Evolutionary conservation across 495 filamentous ascomycete genomes (phyloP).

Genomic region (Penicillium atrosanguineum): DNA sequence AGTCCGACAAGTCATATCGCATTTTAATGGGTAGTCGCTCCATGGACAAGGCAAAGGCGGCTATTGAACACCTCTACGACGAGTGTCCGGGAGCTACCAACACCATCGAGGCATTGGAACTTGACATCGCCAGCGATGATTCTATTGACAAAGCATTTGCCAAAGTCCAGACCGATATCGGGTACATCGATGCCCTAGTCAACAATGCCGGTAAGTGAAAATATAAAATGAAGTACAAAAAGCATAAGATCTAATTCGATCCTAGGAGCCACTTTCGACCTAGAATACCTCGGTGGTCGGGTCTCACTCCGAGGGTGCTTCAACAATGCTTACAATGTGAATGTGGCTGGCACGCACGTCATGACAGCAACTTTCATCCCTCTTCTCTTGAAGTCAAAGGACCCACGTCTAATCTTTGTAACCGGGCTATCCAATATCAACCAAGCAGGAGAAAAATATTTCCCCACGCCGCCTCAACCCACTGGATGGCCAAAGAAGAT

Average conservation of each 20-base stretch:
- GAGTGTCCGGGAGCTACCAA: conserved; percentile 8
- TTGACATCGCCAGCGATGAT: conserved; percentile 36
- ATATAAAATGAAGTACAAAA: too few species aligned
- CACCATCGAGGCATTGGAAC: conserved; percentile 14
- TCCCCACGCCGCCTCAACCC: conserved; percentile 19
- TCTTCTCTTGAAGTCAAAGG: conserved; percentile 44
- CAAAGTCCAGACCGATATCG: conserved; percentile 26
- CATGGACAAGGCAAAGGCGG: conserved; percentile 4
- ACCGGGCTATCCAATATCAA: conserved; percentile 27
- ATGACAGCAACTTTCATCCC: conserved; percentile 43
- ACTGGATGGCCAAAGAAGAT: conserved; percentile 47
- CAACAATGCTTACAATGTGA: conserved; percentile 46
- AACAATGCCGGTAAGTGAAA: conserved; percentile 35
- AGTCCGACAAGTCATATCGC: conserved; percentile 9
- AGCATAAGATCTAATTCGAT: conserved; percentile 12
- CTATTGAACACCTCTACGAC: conserved; percentile 6
- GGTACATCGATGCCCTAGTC: conserved; percentile 41
- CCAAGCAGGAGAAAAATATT: conserved; percentile 19
- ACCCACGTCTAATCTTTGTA: conserved; percentile 51
- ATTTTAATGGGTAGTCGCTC: conserved; percentile 14
- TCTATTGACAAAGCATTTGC: conserved; percentile 33
- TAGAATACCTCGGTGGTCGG: conserved; percentile 24
- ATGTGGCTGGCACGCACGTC: conserved; percentile 50
- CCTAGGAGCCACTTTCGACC: conserved; percentile 32
- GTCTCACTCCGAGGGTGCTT: conserved; percentile 41